Conservation (phyloP, 331 rosid genomes). For the Telfairia occidentalis region DNA sequence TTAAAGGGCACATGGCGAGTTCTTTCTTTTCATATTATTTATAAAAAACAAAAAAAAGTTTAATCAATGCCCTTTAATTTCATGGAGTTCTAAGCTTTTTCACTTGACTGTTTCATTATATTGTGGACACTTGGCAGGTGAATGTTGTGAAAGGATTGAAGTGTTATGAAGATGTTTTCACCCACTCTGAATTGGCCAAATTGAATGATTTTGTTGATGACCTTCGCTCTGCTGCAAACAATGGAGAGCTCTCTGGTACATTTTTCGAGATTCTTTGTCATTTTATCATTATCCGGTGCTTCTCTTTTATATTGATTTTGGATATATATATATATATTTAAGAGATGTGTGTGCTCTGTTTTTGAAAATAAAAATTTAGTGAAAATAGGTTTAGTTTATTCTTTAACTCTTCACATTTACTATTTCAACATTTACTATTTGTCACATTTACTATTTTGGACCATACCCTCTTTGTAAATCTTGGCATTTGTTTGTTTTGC, state of each 20-base stretch:
- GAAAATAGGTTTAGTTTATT: neutral
- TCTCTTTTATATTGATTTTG: neutral
- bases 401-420: too few species aligned
- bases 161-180: slow-evolving; percentile 66
- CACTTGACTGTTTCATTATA: neutral
- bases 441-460: neutral
- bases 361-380: neutral
- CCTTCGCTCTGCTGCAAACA: slow-evolving; percentile 68
- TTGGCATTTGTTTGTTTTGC: neutral
- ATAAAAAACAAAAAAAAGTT: too few species aligned
- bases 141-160: slow-evolving; percentile 95
- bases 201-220: slow-evolving; percentile 59
- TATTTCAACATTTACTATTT: neutral
- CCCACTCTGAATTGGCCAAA: slow-evolving; percentile 57
- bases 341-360: neutral
- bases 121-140: slow-evolving; percentile 44
- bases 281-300: neutral
- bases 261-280: neutral
- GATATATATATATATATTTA: too few species aligned
- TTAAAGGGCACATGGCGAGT: slow-evolving; percentile 90
- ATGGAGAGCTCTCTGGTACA: slow-evolving; percentile 65
- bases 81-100: too few species aligned
- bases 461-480: neutral
- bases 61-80: too few species aligned
- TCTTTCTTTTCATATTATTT: slow-evolving; percentile 19